Base-by-base conservation (phyloP, 495 filamentous ascomycete species). In the Penicillium lividum region DNA sequence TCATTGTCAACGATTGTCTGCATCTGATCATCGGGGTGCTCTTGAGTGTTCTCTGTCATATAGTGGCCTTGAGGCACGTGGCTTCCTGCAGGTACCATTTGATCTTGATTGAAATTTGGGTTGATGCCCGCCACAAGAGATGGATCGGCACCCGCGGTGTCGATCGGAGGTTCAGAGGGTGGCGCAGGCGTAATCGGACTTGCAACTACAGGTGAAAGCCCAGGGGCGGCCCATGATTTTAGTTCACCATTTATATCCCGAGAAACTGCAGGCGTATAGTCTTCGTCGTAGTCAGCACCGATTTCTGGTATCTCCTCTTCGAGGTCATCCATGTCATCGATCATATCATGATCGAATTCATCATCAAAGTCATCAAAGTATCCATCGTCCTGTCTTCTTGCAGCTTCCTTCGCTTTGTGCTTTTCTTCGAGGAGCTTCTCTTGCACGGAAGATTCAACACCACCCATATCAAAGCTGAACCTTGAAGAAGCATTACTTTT, bases 401-500 rank as follows among this genome's bases (percentile, higher is more conserved):
- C 73, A 4, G 77, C 81, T 36, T 87, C 86, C 51, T 89, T 86
- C 56, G 89, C 83, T 53, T 89, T 86, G 62, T 94, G 89, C 40
- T 90, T 86, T 27, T 96, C 92, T 74, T 97, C 92, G 15, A 97
- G 71, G 3, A 93, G 66, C 66, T 86, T 87, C 69, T 97, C 92
- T 68, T 96, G 86, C 10, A 82, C 82, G 5, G 88, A 86, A 13
- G 90, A 86, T 33, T 89, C 91, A n/a, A 88, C 84, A 10, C 84
- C 83, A 22, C 72, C 78, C 82, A 96, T 90, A 65, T 97, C 92
- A 64, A 97, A 97, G 66, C 91, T 95, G 63, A 97, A 96, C 9
- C 92, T 31, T 45, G 53, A 79, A 3, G 91, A 95, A 0, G 92
- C 89, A 53, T 88, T 93, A 69, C 90, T 93, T 62, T 89, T 92